Percentiles rank a stretch among this genome's conserved stretches.
phyloP scores from a whole-genome alignment of 179 eudicot genomes.

The Beta lomatogona region DNA sequence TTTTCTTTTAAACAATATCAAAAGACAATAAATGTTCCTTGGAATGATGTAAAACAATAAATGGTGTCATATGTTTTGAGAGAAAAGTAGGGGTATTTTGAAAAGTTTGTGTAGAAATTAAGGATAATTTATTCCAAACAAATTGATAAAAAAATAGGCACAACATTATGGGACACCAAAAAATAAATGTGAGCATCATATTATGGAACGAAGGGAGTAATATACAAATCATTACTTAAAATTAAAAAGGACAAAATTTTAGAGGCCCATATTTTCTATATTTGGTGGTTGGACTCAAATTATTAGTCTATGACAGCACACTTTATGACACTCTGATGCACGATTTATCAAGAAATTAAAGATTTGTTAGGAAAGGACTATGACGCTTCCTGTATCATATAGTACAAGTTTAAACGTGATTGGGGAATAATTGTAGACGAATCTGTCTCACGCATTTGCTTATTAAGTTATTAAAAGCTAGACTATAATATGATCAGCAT shows the following conservation, averaged over 20 bases:
- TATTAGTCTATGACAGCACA: neutral
- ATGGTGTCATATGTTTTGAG: too few relatives aligned
- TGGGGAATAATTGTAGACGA: slow-evolving; percentile 4
- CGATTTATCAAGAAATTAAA: neutral
- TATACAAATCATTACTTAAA: neutral
- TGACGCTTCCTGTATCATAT: neutral
- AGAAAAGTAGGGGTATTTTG: too few relatives aligned
- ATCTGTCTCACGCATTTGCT: neutral
- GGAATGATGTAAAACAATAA: too few relatives aligned
- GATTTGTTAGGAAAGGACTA: slow-evolving; percentile 11
- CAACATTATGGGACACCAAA: too few relatives aligned
- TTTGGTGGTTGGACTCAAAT: slow-evolving; percentile 4
- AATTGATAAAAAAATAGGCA: too few relatives aligned
- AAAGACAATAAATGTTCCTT: too few relatives aligned
- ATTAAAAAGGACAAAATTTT: neutral
- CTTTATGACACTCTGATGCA: neutral
- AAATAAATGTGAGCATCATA: too few relatives aligned
- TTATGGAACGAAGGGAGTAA: too few relatives aligned
- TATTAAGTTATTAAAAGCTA: neutral
- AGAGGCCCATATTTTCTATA: neutral
- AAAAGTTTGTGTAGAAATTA: too few relatives aligned
- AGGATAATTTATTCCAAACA: too few relatives aligned
- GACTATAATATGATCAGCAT: neutral
- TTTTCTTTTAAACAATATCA: too few relatives aligned
- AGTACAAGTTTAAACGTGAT: neutral